Base-by-base conservation (phyloP, 495 filamentous ascomycete genomes). In the Lophiostoma macrostomum region DNA sequence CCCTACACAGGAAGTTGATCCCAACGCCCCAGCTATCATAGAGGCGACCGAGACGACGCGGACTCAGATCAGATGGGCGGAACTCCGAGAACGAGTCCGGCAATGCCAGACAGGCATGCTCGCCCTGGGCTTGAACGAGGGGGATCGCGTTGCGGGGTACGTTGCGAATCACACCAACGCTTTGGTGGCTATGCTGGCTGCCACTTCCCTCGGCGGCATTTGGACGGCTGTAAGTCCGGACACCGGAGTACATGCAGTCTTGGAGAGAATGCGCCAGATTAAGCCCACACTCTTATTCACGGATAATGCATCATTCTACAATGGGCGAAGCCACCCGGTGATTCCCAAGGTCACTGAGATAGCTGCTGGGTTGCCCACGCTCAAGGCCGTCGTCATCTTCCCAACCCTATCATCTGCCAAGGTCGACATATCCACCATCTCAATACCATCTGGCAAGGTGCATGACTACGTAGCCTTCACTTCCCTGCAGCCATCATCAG, bases 181-280 rank as follows among this genome's bases (percentile, higher is more conserved):
- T 0, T 73, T 96, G 10, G 80, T 95, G n/a, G 86, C 85, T 11
- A 89, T 95, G 83, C 77, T 96, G 28, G 85, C 88, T 12, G 77
- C 86, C 10, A 80, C 88, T 3, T 80, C 87, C 2, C 68, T 95
- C 11, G 90, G 90, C 16, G 89, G 86, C n/a, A 79, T 91, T 34
- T 96, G 90, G 90, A 91, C 90, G 0, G 87, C 87, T 1, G 84
- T 94, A 36, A 91, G 86, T 56, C 86, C 88, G 0, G 88, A 94
- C 65, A 90, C 81, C 25, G 88, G 88, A n/a, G 77, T 83, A 4
- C 80, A 83, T 61, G 84, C 83, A 5, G 88, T 95, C 3, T 70
- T 96, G 13, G 91, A 95, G 59, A 80, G 90, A 7, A 70, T 95
- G 44, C 74, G 74, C 53, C 90, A 96, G 74, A 87, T 96, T 43